Evolutionary conservation across 1,284 basidiomycete species (phyloP), one percentile per base, ranked within the genome.

Genomic region (Malassezia vespertilionis): DNA sequence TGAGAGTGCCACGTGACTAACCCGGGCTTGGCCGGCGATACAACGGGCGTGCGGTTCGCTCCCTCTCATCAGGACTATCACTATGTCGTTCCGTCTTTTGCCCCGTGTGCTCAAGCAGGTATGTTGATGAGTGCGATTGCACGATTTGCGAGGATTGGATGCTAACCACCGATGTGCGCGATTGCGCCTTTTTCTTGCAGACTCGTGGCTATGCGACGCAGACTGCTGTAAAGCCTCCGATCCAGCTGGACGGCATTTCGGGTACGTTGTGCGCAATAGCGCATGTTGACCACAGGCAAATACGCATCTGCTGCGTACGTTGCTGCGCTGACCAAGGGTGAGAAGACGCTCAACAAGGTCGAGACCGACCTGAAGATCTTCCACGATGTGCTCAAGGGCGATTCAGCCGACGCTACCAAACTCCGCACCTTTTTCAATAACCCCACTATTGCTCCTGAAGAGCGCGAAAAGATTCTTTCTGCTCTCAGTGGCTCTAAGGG

Each of bases 301-400:
- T 97, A 99, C 75, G 91, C 93, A 56, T 83, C 85, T 52, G 91
- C 93, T 22, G 79, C 86, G 57, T 99, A 86, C 75, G 80, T 82
- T 44, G 91, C 91, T 44, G 89, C 93, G 15, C 80, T 89, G 68
- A 77, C 81, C 65, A 84, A 88, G 76, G 63, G 69, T 62, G 61
- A 47, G 55, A 72, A 69, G 62, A 64, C 63, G 24, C 61, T 72
- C 39, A 46, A 59, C 34, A 62, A 62, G 56, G 61, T 72, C 40
- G 69, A 70, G 57, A 64, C 78, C 31, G 91, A 96, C 73, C 80
- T 97, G 60, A 76, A 76, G 69, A 54, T 58, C 32, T 57, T 74
- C 46, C 50, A 61, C 45, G 34, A 59, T 23, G 50, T 62, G 44
- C 64, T 73, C 38, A 46, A 46, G 31, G 22, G 26, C 20, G 32